These are phyloP conservation scores for Ceratocystis lukuohia DNA, from an alignment of 2,329 filamentous ascomycete genomes.

Conservation along the genomic window DNA sequence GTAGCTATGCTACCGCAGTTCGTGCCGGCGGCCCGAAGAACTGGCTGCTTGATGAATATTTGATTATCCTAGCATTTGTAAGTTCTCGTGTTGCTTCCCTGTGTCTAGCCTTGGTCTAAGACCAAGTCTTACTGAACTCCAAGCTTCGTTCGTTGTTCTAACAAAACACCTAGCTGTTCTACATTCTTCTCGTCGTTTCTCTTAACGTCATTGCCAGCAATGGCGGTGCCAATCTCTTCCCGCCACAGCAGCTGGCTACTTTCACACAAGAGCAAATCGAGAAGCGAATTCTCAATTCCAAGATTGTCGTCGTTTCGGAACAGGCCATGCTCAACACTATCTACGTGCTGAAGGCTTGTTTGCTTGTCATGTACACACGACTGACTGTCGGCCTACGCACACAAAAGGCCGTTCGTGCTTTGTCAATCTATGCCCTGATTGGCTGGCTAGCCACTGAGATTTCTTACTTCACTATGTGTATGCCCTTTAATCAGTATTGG, in stretches of 20 bases:
- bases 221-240: constrained; percentile 18
- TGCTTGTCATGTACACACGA: constrained; percentile 38
- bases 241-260: constrained; percentile 15
- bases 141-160: neutral
- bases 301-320: constrained; percentile 49
- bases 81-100: neutral
- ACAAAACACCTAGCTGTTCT: constrained; percentile 23
- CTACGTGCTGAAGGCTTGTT: constrained; percentile 43
- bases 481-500: constrained; percentile 45
- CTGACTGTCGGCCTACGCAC: constrained; percentile 34
- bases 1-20: constrained; percentile 16
- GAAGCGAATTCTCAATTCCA: constrained; percentile 39
- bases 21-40: constrained; percentile 16
- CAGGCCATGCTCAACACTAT: constrained; percentile 47
- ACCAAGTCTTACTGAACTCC: neutral
- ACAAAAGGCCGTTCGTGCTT: constrained; percentile 35
- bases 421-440: constrained; percentile 35
- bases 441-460: constrained; percentile 40
- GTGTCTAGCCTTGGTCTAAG: neutral
- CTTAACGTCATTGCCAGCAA: constrained; percentile 11
- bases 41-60: constrained; percentile 19
- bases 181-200: constrained; percentile 31
- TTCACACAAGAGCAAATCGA: constrained; percentile 23
- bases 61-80: constrained; percentile 17
- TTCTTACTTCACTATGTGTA: constrained; percentile 37